Percentiles rank a stretch among this genome's conserved stretches.
Conservation (phyloP, 148 eudicot species). For the Vaccinium macrocarpon region DNA sequence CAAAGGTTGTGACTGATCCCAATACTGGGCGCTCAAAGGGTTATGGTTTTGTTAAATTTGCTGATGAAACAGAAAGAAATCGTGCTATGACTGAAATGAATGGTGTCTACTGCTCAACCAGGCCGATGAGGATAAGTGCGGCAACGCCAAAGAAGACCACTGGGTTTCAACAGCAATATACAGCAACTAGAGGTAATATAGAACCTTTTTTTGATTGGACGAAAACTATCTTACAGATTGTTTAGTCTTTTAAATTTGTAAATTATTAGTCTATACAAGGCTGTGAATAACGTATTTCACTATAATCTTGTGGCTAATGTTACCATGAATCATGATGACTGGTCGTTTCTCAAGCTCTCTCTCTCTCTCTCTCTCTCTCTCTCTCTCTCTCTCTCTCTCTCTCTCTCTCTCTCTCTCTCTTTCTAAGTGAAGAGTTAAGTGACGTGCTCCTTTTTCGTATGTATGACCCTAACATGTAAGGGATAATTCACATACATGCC, state of each 20-base stretch:
- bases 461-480: not conserved
- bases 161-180: constrained; percentile 66
- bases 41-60: constrained; percentile 96
- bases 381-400: not conserved
- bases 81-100: constrained; percentile 98
- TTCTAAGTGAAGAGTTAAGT: not conserved
- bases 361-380: not conserved
- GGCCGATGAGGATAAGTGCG: constrained; percentile 98
- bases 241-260: not conserved
- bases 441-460: not conserved
- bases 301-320: not conserved
- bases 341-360: not conserved
- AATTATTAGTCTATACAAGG: not conserved
- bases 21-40: constrained; percentile 92
- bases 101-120: constrained; percentile 81
- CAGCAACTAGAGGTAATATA: constrained; percentile 60
- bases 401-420: constrained; percentile 7
- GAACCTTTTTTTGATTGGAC: not conserved
- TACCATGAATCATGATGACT: not conserved
- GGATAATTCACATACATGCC: not conserved
- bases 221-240: not conserved
- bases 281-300: not conserved
- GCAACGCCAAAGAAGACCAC: constrained; percentile 91
- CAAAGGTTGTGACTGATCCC: constrained; percentile 93
- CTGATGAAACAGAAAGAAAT: constrained; percentile 83